phyloP scores from a whole-genome alignment of 2,329 filamentous ascomycete species.

The Fusarium papillatum region DNA sequence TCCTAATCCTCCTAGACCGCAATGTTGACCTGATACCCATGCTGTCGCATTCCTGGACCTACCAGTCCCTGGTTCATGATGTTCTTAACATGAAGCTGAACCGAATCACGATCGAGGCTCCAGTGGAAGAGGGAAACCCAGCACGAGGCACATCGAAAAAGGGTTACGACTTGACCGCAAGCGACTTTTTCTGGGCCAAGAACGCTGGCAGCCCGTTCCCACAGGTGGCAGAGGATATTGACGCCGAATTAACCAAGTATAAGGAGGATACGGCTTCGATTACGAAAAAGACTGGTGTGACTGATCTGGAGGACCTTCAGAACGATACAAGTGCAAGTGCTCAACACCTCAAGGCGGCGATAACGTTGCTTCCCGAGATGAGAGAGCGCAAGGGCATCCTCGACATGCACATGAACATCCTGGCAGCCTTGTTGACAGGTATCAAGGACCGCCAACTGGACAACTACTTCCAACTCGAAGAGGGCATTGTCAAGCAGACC shows the following conservation, averaged over 20 bases:
- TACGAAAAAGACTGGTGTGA: conserved; percentile 94
- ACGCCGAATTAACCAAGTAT: conserved; percentile 92
- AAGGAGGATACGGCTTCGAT: conserved; percentile 96
- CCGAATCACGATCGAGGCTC: conserved; percentile 91
- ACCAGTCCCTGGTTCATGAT: conserved; percentile 86
- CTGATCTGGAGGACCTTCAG: conserved; percentile 91
- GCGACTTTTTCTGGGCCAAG: conserved; percentile 96
- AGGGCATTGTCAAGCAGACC: conserved; percentile 91
- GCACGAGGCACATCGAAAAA: conserved; percentile 85
- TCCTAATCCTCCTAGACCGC: conserved; percentile 93
- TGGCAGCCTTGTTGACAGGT: conserved; percentile 80
- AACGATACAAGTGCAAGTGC: conserved; percentile 91
- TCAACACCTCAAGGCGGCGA: conserved; percentile 95
- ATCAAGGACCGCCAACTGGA: conserved; percentile 97
- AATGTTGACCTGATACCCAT: conserved; percentile 97
- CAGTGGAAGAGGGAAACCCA: conserved; percentile 82
- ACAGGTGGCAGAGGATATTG: conserved; percentile 96
- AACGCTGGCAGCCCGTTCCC: conserved; percentile 94
- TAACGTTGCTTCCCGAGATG: conserved; percentile 92
- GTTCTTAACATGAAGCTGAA: conserved; percentile 77
- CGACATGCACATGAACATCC: conserved; percentile 99
- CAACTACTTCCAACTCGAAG: conserved; percentile 96
- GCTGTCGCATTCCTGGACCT: conserved; percentile 91
- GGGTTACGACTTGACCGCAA: conserved; percentile 89
- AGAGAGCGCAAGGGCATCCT: conserved; percentile 92